Base-by-base conservation (phyloP, 768 basidiomycete species). In the Macrolepiota fuliginosa region DNA sequence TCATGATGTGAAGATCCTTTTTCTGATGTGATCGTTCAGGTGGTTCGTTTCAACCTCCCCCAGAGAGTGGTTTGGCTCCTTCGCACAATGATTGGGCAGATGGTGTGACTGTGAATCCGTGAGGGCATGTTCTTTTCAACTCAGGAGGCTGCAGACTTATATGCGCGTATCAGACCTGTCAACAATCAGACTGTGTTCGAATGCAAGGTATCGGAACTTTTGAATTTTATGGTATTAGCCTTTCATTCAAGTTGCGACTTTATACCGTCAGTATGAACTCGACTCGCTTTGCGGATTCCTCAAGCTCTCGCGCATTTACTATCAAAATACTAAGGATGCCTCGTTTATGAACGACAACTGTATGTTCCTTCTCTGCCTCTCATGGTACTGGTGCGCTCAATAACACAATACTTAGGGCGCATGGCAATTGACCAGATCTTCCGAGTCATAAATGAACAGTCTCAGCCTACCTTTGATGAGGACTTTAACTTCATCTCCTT, bases 201-300 rank as follows among this genome's bases (percentile, higher is more conserved):
- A 70, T 92, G 91, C 84, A 92, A 92, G 79, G 89, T 88, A 58
- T 40, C 7, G 72, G 22, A 52, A 22, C 24, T 40, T 19, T 29
- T 46, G 29, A 15, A 29, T 19, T 11, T 37, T 51, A 15, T 2
- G 32, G 25, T 29, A 36, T 51, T 22, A 19, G 47, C 10, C 2
- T 36, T 27, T 13, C 15, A 49, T 35, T n/a, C n/a, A n/a, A n/a
- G n/a, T n/a, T 35, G 27, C 40, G 39, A 11, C 17, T 32, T 60
- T 54, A 47, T 27, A 13, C 55, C 17, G 39, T 15, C 29, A 89
- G 88, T 92, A 90, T 66, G 91, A 92, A 70, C 77, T 92, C 53
- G 91, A 92, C 69, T 91, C 90, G 0, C 74, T 92, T 0, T 90
- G 89, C 62, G 84, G 89, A 5, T 92, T 92, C 76, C 72, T 92